Evolutionary conservation across 2,329 filamentous ascomycete genomes (phyloP), one percentile per base, ranked within the genome.

Genomic region (Mycosphaerella sp.): DNA sequence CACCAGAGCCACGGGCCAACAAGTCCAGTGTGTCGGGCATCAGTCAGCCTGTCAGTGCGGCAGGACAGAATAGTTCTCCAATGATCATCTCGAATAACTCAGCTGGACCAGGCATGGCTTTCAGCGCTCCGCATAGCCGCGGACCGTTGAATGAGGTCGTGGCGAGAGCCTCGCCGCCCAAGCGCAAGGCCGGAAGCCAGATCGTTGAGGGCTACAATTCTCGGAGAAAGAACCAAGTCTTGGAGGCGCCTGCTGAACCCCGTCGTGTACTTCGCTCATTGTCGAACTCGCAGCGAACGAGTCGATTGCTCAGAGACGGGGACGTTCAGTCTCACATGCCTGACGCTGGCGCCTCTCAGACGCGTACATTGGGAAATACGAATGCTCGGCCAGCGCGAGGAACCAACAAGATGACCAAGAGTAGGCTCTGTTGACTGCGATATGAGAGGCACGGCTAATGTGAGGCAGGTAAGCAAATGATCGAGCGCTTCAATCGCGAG

Each of bases 401-500:
- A 26, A 21, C 39, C 6, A 62, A 58, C 53, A 63, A 55, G 51
- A 42, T 50, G 40, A 59, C 56, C 12, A 62, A 57, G 50, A 54
- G 63, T 64, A 53, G 53, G 59, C 41, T 26, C 11, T 48, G 47
- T 47, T 58, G 26, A 56, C 45, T 39, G 14, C 44, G 26, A 8
- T 31, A 11, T 48, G 64, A 29, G 26, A 29, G 26, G 26, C 26
- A 7, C 26, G 26, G 26, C 26, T 29, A 29, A 29, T 29, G 6
- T 29, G 26, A 29, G 26, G 26, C 26, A 29, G 62, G 47, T 32
- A 54, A 62, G 40, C 48, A 62, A 54, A 59, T 61, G 44, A 58
- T 48, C 39, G 59, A 53, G 14, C 59, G 62, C 29, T 67, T 67
- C 48, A 41, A 54, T 8, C 62, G 61, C 21, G 65, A 67, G 59